These are phyloP conservation scores for Cyclotella baltica DNA, from an alignment of 108 stramenopile genomes.

Conservation along the genomic window DNA sequence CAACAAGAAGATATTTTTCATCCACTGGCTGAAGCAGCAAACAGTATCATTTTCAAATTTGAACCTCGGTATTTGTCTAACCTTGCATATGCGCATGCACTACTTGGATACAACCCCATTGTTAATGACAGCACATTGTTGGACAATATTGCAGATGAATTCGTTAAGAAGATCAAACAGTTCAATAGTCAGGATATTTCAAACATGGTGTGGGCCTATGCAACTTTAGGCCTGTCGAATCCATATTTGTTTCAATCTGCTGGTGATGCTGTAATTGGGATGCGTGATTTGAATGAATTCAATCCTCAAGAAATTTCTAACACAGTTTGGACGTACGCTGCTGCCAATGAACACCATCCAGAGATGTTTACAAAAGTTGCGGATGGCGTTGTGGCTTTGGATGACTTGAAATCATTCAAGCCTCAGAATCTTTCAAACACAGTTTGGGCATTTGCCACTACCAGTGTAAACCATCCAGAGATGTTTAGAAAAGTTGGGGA, in stretches of 20 bases:
- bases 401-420: not conserved
- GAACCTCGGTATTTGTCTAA: conserved; percentile 1
- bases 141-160: not conserved
- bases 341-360: not conserved
- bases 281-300: conserved; percentile 9
- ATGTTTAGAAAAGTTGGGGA: not conserved
- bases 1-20: conserved; percentile 1
- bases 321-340: conserved; percentile 2
- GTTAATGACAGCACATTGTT: not conserved
- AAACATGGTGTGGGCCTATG: conserved; percentile 13
- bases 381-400: not conserved
- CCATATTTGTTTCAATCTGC: not conserved
- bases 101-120: conserved; percentile 1
- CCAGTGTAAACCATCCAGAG: not conserved
- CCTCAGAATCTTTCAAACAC: conserved; percentile 6
- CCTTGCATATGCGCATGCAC: conserved; percentile 9
- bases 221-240: not conserved
- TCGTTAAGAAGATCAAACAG: not conserved
- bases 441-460: conserved; percentile 13
- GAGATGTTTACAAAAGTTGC: conserved; percentile 14
- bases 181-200: not conserved
- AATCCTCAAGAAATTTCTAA: conserved; percentile 18
- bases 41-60: not conserved
- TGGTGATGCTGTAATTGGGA: not conserved
- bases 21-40: not conserved